Conservation (phyloP, 1,139 yeast species). For the Ogataea hybrid region DNA sequence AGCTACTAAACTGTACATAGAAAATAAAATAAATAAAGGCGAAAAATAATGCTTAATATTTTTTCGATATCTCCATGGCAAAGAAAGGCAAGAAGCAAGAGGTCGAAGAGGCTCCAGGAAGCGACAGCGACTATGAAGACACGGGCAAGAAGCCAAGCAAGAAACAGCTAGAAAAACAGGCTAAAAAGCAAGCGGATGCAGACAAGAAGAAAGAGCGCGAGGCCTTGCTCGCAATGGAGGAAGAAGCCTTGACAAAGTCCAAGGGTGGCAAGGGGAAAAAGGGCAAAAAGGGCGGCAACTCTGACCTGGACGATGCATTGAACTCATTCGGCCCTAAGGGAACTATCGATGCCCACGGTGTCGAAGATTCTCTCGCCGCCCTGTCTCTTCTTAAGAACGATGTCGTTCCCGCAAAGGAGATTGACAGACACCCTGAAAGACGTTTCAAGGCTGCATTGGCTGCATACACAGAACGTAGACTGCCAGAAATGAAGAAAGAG, state of each 20-base stretch:
- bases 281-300: constrained; percentile 36
- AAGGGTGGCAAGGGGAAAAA: constrained; percentile 75
- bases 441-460: constrained; percentile 80
- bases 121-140: constrained; percentile 63
- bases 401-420: constrained; percentile 57
- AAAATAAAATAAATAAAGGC: background rate
- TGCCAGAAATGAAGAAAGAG: constrained; percentile 74
- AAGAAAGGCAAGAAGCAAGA: constrained; percentile 68
- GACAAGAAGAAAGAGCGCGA: constrained; percentile 66
- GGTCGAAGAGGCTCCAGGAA: constrained; percentile 50
- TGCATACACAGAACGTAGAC: constrained; percentile 68
- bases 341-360: constrained; percentile 67
- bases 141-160: constrained; percentile 71
- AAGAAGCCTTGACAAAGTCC: constrained; percentile 52
- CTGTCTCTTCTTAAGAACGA: constrained; percentile 58
- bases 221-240: constrained; percentile 56
- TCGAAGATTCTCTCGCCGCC: constrained; percentile 79
- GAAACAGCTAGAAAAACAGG: constrained; percentile 64
- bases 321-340: constrained; percentile 27
- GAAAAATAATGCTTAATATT: background rate
- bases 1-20: constrained; percentile 15
- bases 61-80: constrained; percentile 27
- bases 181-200: constrained; percentile 62
- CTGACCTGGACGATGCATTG: constrained; percentile 43
- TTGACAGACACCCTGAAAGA: constrained; percentile 88